Base-by-base conservation (phyloP, 805 yeast species). In the Hemisphaericaspora nanyangensis region DNA sequence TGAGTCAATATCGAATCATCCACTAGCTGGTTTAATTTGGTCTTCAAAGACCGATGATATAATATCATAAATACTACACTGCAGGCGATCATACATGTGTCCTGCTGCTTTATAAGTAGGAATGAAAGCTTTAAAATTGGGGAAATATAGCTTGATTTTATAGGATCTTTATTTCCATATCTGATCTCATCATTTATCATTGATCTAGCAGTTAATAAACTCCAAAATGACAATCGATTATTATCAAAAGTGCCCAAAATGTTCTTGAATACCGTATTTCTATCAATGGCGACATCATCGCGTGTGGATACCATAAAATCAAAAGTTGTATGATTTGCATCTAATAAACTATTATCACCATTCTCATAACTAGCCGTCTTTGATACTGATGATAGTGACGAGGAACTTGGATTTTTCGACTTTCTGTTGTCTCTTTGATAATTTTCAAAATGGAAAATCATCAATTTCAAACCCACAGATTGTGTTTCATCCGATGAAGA, bases 1-100 rank as follows among this genome's bases (percentile, higher is more conserved):
- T 74, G 76, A 31, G 66, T 73, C 4, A 61, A 39, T 7, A 79
- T 48, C 0, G 74, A 54, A 7, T 54, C 53, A 38, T 79, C 84
- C 3, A 57, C 30, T 3, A 52, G 22, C 8, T 37, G 25, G 15
- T 40, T 34, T 19, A 55, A 30, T 16, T 35, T 39, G n/a, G 38
- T 35, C 4, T 22, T 8, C 6, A 7, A 10, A 37, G 37, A 2
- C 46, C 31, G 31, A 40, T 48, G 26, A 17, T 18, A 7, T 2
- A 55, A 27, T 11, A 62, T 37, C 15, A 33, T 19, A 29, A 38
- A 44, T 13, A 68, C 46, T n/a, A 69, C 35, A 22, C 49, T 48
- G 37, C 74, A 66, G 0, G 77, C 54, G 6, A 56, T 37, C 4
- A 39, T 46, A 17, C 56, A 51, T 5, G 58, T 40, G 2, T 39